Conservation (phyloP, 1,284 basidiomycete genomes). For the Tilletia caries region DNA sequence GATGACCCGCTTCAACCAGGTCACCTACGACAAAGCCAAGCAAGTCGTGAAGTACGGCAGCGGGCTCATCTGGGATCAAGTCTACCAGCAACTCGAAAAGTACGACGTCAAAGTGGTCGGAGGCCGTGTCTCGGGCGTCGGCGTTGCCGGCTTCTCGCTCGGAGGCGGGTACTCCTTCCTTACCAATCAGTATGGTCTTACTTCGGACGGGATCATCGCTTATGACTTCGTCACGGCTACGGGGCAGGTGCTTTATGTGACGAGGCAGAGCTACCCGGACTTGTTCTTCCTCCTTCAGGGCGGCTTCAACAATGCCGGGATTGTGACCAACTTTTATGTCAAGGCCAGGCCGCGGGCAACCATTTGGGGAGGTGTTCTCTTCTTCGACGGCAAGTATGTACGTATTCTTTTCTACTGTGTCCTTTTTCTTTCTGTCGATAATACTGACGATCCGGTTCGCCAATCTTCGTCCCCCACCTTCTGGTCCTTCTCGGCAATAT, state of each 20-base stretch:
- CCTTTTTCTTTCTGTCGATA: background rate
- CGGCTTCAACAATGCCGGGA: slow-evolving; percentile 18
- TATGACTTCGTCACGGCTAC: slow-evolving; percentile 14
- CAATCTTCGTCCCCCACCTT: background rate
- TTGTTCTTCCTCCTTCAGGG: slow-evolving; percentile 21
- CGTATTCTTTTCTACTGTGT: too few species aligned
- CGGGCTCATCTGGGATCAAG: slow-evolving; percentile 63
- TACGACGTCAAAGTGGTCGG: slow-evolving; percentile 61
- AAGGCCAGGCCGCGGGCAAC: slow-evolving; percentile 15
- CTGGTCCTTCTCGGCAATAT: too few species aligned
- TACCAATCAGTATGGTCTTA: slow-evolving; percentile 21
- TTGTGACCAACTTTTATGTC: slow-evolving; percentile 13
- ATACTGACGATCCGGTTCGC: background rate
- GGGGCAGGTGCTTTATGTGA: background rate
- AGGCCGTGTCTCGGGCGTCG: slow-evolving; percentile 58
- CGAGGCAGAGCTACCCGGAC: slow-evolving; percentile 12
- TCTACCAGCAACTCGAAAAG: slow-evolving; percentile 60
- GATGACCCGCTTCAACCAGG: slow-evolving; percentile 60
- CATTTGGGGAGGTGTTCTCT: slow-evolving; percentile 16
- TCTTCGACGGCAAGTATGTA: slow-evolving; percentile 12
- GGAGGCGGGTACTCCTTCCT: slow-evolving; percentile 26
- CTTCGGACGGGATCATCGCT: background rate
- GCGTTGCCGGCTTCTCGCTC: slow-evolving; percentile 23
- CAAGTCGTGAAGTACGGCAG: slow-evolving; percentile 60
- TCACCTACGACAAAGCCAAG: slow-evolving; percentile 56